These are phyloP conservation scores for Boletus fagicola DNA, from an alignment of 768 basidiomycete genomes.

Conservation along the genomic window DNA sequence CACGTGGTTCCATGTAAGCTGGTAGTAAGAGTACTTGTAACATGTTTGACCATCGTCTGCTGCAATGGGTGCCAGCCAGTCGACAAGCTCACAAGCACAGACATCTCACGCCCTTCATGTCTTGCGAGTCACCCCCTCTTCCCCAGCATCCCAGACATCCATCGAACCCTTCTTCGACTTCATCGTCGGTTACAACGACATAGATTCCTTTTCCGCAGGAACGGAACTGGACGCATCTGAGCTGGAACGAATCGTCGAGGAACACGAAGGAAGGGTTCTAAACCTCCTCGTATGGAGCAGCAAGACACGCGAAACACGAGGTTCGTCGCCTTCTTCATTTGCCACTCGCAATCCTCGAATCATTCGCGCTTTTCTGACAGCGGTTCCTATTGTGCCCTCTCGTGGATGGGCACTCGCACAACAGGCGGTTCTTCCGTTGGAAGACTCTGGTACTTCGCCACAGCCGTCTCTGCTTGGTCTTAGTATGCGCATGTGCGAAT, in stretches of 20 bases:
- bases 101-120: conserved; percentile 71
- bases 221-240: conserved; percentile 64
- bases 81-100: conserved; percentile 42
- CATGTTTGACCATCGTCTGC: background rate
- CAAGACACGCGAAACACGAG: conserved; percentile 69
- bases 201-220: conserved; percentile 48
- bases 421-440: conserved; percentile 37
- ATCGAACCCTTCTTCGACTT: conserved; percentile 95
- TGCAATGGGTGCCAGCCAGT: conserved; percentile 74
- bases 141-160: conserved; percentile 85
- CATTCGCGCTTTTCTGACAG: conserved; percentile 39
- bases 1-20: background rate
- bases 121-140: conserved; percentile 82
- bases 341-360: background rate
- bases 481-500: conserved; percentile 91
- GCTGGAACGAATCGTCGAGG: conserved; percentile 79
- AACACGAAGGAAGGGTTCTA: conserved; percentile 67
- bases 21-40: background rate
- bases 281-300: conserved; percentile 83
- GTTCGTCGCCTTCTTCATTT: conserved; percentile 37
- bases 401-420: conserved; percentile 68
- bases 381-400: conserved; percentile 82
- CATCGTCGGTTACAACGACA: conserved; percentile 81
- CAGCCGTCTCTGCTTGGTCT: conserved; percentile 93
- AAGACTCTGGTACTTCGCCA: conserved; percentile 41